A percentile compares a stretch with the other conserved stretches of the same genome.
These are phyloP conservation scores for Cadophora sp. DNA, from an alignment of 2,329 filamentous ascomycete genomes.

Conservation along the genomic window DNA sequence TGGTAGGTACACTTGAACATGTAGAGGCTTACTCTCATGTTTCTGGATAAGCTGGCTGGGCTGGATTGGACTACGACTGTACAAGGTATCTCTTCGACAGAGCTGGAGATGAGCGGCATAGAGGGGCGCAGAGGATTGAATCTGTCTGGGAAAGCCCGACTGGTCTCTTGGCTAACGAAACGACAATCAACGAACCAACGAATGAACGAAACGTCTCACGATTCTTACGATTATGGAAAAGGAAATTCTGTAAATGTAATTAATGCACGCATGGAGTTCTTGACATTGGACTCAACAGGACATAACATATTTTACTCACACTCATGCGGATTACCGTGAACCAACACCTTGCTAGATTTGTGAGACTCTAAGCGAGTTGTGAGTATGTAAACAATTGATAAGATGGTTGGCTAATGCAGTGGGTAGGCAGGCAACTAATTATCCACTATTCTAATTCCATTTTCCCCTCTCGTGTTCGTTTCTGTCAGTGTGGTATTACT, in stretches of 20 bases:
- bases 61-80: background rate
- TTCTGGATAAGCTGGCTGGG: background rate
- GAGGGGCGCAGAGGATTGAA: background rate
- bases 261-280: slow-evolving; percentile 7
- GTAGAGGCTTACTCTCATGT: background rate
- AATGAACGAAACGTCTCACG: slow-evolving; percentile 3
- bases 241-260: slow-evolving; percentile 6
- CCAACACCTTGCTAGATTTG: no score
- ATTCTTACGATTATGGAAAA: slow-evolving; percentile 1
- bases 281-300: background rate
- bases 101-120: background rate
- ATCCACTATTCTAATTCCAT: no score
- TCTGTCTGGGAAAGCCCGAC: background rate
- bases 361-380: no score
- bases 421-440: no score
- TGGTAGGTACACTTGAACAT: background rate
- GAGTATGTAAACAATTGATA: no score
- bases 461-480: no score
- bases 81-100: background rate
- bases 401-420: no score
- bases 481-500: no score
- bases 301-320: background rate
- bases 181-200: slow-evolving; percentile 1
- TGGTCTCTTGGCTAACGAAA: background rate
- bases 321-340: no score